These are phyloP conservation scores for Alternaria hordeiaustralica DNA, from an alignment of 2,329 filamentous ascomycete species.

Conservation along the genomic window DNA sequence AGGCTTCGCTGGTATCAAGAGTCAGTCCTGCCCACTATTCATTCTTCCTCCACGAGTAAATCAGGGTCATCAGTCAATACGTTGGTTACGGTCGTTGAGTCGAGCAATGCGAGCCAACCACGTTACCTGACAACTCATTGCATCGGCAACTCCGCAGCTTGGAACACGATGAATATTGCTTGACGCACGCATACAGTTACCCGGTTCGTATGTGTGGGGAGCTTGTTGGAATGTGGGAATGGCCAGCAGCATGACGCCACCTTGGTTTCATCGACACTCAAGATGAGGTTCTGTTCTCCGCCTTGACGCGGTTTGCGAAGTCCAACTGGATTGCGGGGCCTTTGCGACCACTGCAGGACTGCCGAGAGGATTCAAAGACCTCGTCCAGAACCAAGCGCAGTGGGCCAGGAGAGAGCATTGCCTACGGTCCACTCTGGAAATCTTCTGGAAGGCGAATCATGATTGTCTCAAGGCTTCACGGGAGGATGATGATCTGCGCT, in stretches of 20 bases:
- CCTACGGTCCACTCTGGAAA: slow-evolving; percentile 7
- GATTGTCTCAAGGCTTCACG: not conserved
- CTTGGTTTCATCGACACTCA: slow-evolving; percentile 2
- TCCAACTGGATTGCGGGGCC: not conserved
- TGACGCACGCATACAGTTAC: not conserved
- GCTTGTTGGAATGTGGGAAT: not conserved
- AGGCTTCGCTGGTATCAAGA: slow-evolving; percentile 10
- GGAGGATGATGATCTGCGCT: slow-evolving; percentile 5
- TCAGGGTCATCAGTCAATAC: not conserved
- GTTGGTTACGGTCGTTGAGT: not conserved
- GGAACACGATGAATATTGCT: not conserved
- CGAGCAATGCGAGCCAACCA: not conserved
- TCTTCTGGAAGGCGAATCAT: slow-evolving; percentile 10
- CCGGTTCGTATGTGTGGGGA: slow-evolving; percentile 1
- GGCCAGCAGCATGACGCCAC: slow-evolving; percentile 3
- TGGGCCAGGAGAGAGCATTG: not conserved
- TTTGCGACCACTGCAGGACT: not conserved
- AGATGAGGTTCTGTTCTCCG: slow-evolving; percentile 3
- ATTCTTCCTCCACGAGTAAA: not conserved
- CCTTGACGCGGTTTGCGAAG: slow-evolving; percentile 14
- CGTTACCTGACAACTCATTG: not conserved
- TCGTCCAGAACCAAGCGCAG: not conserved
- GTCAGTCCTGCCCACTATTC: slow-evolving; percentile 1
- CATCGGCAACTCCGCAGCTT: slow-evolving; percentile 3
- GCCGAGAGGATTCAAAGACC: not conserved